Evolutionary conservation across 768 basidiomycete genomes (phyloP).

Genomic region (Xerocomus brunneocitrinus): DNA sequence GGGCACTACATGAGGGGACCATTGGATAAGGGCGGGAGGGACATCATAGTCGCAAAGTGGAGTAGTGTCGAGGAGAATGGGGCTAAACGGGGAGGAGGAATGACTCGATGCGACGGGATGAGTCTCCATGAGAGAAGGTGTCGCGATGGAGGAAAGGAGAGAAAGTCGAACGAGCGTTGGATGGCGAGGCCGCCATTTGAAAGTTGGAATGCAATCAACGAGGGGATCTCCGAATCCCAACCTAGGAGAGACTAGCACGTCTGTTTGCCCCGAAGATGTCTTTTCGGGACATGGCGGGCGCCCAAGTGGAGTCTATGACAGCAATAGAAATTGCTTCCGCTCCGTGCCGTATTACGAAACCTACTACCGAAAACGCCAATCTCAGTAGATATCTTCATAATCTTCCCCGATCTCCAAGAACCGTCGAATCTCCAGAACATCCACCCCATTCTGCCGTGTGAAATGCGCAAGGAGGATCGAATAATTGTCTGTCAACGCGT

Average conservation of each 20-base stretch:
- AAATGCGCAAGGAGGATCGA: conserved; percentile 60
- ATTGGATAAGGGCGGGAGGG: not conserved
- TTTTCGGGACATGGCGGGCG: conserved; percentile 18
- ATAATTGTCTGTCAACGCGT: conserved; percentile 56
- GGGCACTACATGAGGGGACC: not conserved
- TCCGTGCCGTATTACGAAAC: conserved; percentile 17
- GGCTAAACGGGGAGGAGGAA: not conserved
- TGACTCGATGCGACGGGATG: too few relatives aligned
- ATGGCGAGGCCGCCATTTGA: conserved; percentile 4
- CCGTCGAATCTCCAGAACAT: conserved; percentile 58
- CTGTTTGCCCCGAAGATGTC: conserved; percentile 16
- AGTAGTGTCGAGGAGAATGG: not conserved
- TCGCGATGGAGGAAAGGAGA: conserved; percentile 4
- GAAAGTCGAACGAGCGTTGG: not conserved
- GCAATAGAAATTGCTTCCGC: conserved; percentile 6
- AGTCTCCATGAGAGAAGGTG: not conserved
- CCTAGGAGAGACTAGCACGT: conserved; percentile 6
- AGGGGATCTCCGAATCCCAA: conserved; percentile 12
- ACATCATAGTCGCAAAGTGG: not conserved
- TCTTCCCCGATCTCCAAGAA: conserved; percentile 66
- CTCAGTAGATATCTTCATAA: conserved; percentile 66
- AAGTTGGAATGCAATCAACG: conserved; percentile 20
- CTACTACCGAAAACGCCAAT: not conserved
- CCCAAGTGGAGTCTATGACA: conserved; percentile 3
- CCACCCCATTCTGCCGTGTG: conserved; percentile 55